phyloP scores from a whole-genome alignment of 176 grass and related monocot species.

The Saccharum spontaneum region DNA sequence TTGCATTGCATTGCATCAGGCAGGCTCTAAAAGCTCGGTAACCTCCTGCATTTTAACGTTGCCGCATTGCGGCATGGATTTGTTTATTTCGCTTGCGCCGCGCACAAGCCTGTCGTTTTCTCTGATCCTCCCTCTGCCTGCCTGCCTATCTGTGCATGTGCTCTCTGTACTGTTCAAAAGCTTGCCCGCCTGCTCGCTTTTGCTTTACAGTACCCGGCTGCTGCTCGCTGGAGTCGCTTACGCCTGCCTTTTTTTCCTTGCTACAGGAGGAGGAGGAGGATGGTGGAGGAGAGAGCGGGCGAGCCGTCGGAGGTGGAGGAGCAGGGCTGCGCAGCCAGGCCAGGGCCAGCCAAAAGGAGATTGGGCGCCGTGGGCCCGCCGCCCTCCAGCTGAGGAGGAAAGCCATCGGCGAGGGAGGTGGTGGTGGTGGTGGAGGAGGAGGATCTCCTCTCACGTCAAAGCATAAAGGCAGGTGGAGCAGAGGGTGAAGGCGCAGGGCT shows the following conservation, averaged over 20 bases:
- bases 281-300: constrained; percentile 28
- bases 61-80: not conserved
- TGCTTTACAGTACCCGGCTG: constrained; percentile 27
- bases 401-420: not conserved
- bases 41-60: not conserved
- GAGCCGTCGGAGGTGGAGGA: not conserved
- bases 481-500: not conserved
- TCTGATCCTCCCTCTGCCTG: not conserved
- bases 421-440: constrained; percentile 8
- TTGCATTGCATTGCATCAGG: not conserved
- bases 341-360: constrained; percentile 31
- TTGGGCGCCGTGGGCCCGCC: constrained; percentile 18
- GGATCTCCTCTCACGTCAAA: constrained; percentile 51
- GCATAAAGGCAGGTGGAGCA: constrained; percentile 35
- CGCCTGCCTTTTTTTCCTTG: constrained; percentile 13
- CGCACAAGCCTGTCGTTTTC: not conserved
- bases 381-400: constrained; percentile 28
- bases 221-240: not conserved
- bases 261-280: not conserved
- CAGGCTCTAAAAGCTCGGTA: not conserved
- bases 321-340: not conserved
- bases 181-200: constrained; percentile 2
- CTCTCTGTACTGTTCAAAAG: constrained; percentile 21
- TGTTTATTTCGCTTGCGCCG: not conserved
- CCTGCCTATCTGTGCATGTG: constrained; percentile 13